These are phyloP conservation scores for Trematosphaeria pertusa DNA, from an alignment of 2,329 filamentous ascomycete genomes.

Conservation along the genomic window DNA sequence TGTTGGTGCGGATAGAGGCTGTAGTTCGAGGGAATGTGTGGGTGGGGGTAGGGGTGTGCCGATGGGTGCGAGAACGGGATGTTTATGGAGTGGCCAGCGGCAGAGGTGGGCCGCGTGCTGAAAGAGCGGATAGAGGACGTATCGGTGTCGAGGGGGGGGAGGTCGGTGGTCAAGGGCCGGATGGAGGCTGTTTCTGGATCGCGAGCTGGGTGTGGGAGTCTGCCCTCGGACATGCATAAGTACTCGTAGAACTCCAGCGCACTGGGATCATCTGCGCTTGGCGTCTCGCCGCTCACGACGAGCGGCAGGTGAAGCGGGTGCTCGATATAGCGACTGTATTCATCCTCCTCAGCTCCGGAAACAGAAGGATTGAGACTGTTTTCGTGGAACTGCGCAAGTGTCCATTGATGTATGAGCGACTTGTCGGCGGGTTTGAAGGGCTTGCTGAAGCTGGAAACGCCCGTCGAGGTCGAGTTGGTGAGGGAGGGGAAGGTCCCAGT, in stretches of 20 bases:
- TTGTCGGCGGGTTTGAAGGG: slow-evolving; percentile 70
- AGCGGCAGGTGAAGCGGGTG: slow-evolving; percentile 90
- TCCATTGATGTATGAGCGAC: slow-evolving; percentile 84
- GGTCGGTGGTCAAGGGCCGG: slow-evolving; percentile 18
- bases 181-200: slow-evolving; percentile 26
- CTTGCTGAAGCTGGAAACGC: slow-evolving; percentile 31
- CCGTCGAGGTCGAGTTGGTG: slow-evolving; percentile 37
- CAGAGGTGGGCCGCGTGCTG: slow-evolving; percentile 29
- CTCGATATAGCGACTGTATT: slow-evolving; percentile 85
- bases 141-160: slow-evolving; percentile 30
- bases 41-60: slow-evolving; percentile 30
- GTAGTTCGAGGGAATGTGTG: slow-evolving; percentile 10
- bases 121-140: slow-evolving; percentile 33
- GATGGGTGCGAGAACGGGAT: slow-evolving; percentile 44
- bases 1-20: slow-evolving; percentile 13
- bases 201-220: slow-evolving; percentile 17
- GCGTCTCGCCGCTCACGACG: slow-evolving; percentile 73
- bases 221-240: slow-evolving; percentile 62
- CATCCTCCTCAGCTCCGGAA: slow-evolving; percentile 75
- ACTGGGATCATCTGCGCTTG: slow-evolving; percentile 55
- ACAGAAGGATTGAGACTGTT: slow-evolving; percentile 88
- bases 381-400: slow-evolving; percentile 82
- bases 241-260: slow-evolving; percentile 80
- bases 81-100: slow-evolving; percentile 23
- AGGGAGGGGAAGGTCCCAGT: slow-evolving; percentile 30